Evolutionary conservation across 2,329 filamentous ascomycete genomes (phyloP).

Genomic region (Colletotrichum trifolii): DNA sequence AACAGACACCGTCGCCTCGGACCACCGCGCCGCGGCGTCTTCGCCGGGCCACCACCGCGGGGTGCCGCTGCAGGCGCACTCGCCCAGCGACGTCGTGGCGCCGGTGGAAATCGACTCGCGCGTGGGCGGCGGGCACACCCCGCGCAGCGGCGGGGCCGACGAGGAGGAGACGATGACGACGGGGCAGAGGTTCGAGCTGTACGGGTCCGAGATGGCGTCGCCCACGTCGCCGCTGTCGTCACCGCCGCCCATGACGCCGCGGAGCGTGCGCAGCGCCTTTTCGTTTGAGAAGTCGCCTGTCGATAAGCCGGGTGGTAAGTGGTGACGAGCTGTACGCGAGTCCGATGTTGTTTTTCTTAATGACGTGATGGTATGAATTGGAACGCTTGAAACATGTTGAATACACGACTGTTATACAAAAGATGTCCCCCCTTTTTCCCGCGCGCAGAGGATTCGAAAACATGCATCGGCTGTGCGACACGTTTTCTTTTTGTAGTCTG

Average conservation of each 20-base stretch:
- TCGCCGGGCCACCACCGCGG: slow-evolving; percentile 48
- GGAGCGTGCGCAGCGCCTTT: slow-evolving; percentile 21
- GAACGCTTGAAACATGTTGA: too few relatives aligned
- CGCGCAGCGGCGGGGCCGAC: slow-evolving; percentile 4
- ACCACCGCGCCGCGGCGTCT: slow-evolving; percentile 39
- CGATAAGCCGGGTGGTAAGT: slow-evolving; percentile 1
- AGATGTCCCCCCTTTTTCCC: too few relatives aligned
- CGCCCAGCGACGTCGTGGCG: slow-evolving; percentile 60
- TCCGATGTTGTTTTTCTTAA: too few relatives aligned
- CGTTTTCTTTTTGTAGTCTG: too few relatives aligned
- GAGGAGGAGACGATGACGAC: slow-evolving; percentile 40
- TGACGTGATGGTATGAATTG: too few relatives aligned
- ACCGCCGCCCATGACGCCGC: slow-evolving; percentile 22
- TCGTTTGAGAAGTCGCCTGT: slow-evolving; percentile 27
- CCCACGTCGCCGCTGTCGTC: slow-evolving; percentile 29
- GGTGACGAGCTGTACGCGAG: too few relatives aligned
- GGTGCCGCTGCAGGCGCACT: slow-evolving; percentile 57
- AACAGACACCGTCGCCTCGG: slow-evolving; percentile 38
- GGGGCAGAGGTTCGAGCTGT: slow-evolving; percentile 55
- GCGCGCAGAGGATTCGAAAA: too few relatives aligned
- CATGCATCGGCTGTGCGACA: too few relatives aligned
- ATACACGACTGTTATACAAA: too few relatives aligned
- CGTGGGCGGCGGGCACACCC: slow-evolving; percentile 6
- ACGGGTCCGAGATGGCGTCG: slow-evolving; percentile 49
- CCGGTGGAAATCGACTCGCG: slow-evolving; percentile 66